Conservation (phyloP, 1,139 yeast species). For the Meyerozyma carpophila region DNA sequence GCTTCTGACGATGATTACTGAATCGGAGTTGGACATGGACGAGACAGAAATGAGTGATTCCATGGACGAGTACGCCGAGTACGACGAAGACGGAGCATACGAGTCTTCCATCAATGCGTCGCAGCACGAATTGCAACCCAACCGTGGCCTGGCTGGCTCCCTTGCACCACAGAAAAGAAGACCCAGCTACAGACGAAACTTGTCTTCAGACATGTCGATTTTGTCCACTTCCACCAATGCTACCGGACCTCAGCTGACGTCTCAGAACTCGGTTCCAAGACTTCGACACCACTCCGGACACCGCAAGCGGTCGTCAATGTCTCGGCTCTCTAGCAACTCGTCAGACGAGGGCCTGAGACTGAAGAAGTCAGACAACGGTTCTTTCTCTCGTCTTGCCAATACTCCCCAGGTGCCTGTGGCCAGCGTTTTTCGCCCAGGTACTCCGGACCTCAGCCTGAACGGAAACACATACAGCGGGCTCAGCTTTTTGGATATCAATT, state of each 20-base stretch:
- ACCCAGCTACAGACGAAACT: constrained; percentile 29
- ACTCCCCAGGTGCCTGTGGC: neutral
- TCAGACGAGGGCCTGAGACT: constrained; percentile 28
- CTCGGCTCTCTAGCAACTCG: constrained; percentile 35
- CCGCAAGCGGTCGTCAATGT: constrained; percentile 24
- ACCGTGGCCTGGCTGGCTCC: constrained; percentile 2
- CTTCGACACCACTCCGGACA: constrained; percentile 8
- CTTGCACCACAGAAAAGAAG: constrained; percentile 14
- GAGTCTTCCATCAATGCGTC: constrained; percentile 28
- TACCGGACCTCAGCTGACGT: constrained; percentile 9
- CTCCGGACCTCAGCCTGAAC: neutral
- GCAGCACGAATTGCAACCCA: constrained; percentile 14
- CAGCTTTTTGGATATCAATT: neutral
- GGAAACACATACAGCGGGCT: neutral
- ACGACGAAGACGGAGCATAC: constrained; percentile 24
- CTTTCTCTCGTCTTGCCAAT: neutral
- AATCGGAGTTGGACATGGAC: constrained; percentile 40
- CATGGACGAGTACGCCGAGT: constrained; percentile 34
- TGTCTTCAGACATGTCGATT: constrained; percentile 37
- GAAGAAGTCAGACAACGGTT: neutral
- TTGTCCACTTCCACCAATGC: constrained; percentile 28
- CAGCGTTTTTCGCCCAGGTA: neutral
- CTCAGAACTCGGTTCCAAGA: constrained; percentile 1
- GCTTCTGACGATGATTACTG: constrained; percentile 46
- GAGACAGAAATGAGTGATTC: constrained; percentile 37